Conservation (phyloP, 2,329 filamentous ascomycete species). For the Capronia americana region DNA sequence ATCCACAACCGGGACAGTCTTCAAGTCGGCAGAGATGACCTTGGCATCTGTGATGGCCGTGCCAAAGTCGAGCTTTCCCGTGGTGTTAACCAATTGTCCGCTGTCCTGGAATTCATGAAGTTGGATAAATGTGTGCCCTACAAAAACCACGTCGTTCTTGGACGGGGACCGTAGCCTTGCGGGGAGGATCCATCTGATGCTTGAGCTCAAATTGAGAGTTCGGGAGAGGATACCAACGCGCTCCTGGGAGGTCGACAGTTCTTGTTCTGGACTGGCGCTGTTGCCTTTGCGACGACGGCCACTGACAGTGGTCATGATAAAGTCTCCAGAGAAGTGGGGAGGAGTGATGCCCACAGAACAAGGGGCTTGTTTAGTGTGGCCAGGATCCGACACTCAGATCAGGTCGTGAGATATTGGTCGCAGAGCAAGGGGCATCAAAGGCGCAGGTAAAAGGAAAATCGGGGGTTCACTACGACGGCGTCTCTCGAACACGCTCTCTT, state of each 20-base stretch:
- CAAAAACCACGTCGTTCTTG: constrained; percentile 82
- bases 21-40: constrained; percentile 69
- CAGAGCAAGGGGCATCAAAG: background rate
- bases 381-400: background rate
- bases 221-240: constrained; percentile 74
- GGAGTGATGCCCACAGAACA: background rate
- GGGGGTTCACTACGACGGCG: background rate
- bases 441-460: background rate
- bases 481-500: background rate
- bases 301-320: background rate
- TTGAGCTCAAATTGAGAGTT: constrained; percentile 77
- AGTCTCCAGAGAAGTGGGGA: too few species aligned
- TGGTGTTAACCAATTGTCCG: constrained; percentile 75
- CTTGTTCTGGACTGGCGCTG: background rate
- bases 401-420: background rate
- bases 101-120: constrained; percentile 73
- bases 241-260: background rate
- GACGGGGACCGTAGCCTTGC: constrained; percentile 73
- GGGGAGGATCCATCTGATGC: constrained; percentile 77
- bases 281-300: background rate
- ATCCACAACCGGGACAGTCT: constrained; percentile 42
- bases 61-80: constrained; percentile 79
- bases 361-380: background rate
- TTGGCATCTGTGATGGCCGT: constrained; percentile 78
- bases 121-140: constrained; percentile 82